Conservation (phyloP, 1,284 basidiomycete genomes). For the Ustilago tritici region DNA sequence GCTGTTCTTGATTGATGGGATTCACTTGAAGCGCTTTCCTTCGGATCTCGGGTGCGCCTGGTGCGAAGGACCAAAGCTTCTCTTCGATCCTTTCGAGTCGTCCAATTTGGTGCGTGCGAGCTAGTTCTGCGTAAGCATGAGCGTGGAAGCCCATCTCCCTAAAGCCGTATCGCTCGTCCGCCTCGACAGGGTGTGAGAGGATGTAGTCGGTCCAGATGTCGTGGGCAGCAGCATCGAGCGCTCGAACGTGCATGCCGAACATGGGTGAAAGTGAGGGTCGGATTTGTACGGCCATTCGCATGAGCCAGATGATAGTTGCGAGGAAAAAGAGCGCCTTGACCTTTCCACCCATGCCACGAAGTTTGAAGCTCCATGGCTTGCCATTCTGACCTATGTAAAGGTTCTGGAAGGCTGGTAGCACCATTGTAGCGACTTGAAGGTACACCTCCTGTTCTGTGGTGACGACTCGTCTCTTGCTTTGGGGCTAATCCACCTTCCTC, state of each 20-base stretch:
- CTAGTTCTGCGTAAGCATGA: conserved; percentile 40
- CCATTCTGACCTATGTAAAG: conserved; percentile 2
- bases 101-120: conserved; percentile 25
- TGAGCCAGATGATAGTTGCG: conserved; percentile 17
- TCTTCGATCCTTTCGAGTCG: conserved; percentile 36
- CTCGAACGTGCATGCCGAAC: conserved; percentile 25
- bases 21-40: conserved; percentile 14
- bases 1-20: background rate
- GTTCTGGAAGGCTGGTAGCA: conserved; percentile 17
- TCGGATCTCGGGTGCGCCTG: conserved; percentile 34
- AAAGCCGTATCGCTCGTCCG: conserved; percentile 43
- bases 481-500: background rate
- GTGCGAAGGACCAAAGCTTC: conserved; percentile 34
- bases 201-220: conserved; percentile 47
- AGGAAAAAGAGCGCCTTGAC: conserved; percentile 27
- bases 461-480: background rate
- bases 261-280: conserved; percentile 41
- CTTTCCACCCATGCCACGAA: conserved; percentile 11
- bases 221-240: conserved; percentile 34
- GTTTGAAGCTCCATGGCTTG: conserved; percentile 2
- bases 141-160: conserved; percentile 50
- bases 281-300: conserved; percentile 18
- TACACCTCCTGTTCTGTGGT: background rate
- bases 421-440: conserved; percentile 5
- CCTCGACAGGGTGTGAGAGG: conserved; percentile 38